Conservation (phyloP, 2,329 filamentous ascomycete species). For the Sordariomycetes sp. region DNA sequence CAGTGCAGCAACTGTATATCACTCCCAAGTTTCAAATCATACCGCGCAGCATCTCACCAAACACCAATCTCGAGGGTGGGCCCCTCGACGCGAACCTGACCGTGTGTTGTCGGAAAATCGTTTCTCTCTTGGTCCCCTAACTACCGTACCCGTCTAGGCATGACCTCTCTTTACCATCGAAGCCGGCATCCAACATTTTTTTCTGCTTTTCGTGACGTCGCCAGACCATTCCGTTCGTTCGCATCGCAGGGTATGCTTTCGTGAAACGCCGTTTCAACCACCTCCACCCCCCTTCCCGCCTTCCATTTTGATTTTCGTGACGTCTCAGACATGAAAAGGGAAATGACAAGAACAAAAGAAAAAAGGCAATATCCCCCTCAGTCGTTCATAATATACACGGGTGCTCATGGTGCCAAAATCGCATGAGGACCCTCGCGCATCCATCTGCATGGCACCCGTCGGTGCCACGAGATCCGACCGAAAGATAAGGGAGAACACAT, state of each 20-base stretch:
- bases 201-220: background rate
- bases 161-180: slow-evolving; percentile 2
- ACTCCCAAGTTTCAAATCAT: background rate
- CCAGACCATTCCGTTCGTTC: background rate
- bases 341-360: background rate
- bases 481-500: slow-evolving; percentile 1
- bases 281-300: background rate
- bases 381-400: slow-evolving; percentile 6
- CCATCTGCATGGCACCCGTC: background rate
- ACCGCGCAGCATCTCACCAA: background rate
- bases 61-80: background rate
- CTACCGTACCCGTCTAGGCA: slow-evolving; percentile 5
- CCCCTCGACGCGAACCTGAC: background rate
- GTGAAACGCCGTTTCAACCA: background rate
- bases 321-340: slow-evolving; percentile 1
- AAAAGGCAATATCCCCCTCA: background rate
- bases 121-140: slow-evolving; percentile 6
- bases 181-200: slow-evolving; percentile 4
- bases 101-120: slow-evolving; percentile 1
- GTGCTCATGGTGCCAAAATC: slow-evolving; percentile 1
- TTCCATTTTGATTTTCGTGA: slow-evolving; percentile 1
- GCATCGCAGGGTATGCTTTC: background rate
- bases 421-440: slow-evolving; percentile 1
- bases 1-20: background rate
- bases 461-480: background rate